Evolutionary conservation across 257 asterid genomes (phyloP).

Genomic region (Jaltomata sinuosa): DNA sequence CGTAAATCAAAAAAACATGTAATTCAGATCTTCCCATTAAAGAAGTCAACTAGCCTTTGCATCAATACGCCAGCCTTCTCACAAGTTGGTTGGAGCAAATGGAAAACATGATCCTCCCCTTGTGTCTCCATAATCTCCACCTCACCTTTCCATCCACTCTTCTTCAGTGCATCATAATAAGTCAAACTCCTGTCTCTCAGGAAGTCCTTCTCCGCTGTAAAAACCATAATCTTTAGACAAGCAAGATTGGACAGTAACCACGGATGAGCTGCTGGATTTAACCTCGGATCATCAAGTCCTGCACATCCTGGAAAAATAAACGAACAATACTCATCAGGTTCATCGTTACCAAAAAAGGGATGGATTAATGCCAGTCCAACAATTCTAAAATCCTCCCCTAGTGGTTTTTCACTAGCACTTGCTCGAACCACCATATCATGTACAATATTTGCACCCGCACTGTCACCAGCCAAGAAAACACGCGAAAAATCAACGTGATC

Average conservation of each 20-base stretch:
- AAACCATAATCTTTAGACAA: conserved; percentile 40
- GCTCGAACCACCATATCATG: conserved; percentile 40
- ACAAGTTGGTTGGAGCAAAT: conserved; percentile 15
- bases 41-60: conserved; percentile 23
- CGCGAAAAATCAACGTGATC: conserved; percentile 36
- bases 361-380: conserved; percentile 46
- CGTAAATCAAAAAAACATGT: too few species aligned
- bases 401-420: background rate
- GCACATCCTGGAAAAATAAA: background rate
- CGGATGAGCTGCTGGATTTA: conserved; percentile 53
- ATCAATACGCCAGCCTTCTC: conserved; percentile 36
- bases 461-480: conserved; percentile 59
- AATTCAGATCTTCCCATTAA: background rate
- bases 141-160: conserved; percentile 56
- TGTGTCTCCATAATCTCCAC: conserved; percentile 45
- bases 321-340: conserved; percentile 29
- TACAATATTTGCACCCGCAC: conserved; percentile 69
- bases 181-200: conserved; percentile 33
- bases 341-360: conserved; percentile 47
- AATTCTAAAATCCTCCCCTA: conserved; percentile 7
- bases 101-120: conserved; percentile 59
- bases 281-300: conserved; percentile 45
- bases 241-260: conserved; percentile 30
- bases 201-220: conserved; percentile 44
- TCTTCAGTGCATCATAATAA: conserved; percentile 52